Evolutionary conservation across 495 filamentous ascomycete species (phyloP).

Genomic region (Penicillium daleae): DNA sequence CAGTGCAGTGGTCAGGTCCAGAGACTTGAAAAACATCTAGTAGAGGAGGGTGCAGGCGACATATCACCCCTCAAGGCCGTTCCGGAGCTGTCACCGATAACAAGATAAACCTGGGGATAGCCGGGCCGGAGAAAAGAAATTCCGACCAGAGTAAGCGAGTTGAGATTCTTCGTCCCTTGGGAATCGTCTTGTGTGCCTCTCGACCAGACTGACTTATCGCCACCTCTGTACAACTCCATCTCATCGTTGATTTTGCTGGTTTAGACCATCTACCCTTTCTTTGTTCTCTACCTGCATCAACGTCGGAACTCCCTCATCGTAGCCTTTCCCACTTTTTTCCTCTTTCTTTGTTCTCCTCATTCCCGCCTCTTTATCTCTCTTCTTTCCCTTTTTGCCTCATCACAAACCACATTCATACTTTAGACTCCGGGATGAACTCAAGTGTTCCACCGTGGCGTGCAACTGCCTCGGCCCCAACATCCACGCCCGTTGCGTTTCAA

Average conservation of each 20-base stretch:
- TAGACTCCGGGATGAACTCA: conserved; percentile 43
- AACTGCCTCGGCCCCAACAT: conserved; percentile 38
- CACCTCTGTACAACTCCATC: neutral
- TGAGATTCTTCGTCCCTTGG: neutral
- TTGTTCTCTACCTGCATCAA: conserved; percentile 5
- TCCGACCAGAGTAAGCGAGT: conserved; percentile 27
- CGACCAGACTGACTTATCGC: conserved; percentile 2
- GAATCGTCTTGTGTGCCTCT: conserved; percentile 1
- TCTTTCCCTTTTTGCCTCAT: conserved; percentile 20
- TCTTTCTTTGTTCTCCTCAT: conserved; percentile 25
- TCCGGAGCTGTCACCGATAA: conserved; percentile 25
- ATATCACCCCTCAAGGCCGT: neutral
- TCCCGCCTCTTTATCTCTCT: conserved; percentile 19
- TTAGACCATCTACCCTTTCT: neutral
- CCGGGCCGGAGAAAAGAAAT: conserved; percentile 12
- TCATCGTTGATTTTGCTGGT: neutral
- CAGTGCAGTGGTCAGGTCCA: conserved; percentile 93
- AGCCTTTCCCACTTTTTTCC: conserved; percentile 21
- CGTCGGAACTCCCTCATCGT: conserved; percentile 17
- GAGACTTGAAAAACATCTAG: conserved; percentile 93
- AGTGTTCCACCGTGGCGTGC: conserved; percentile 49
- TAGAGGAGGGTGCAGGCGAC: conserved; percentile 24
- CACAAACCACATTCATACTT: conserved; percentile 13
- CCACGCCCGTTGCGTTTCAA: conserved; percentile 31
- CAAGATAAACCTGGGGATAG: conserved; percentile 17